Evolutionary conservation across 139 green algal genomes (phyloP).

Genomic region (Mychonastes homosphaera): DNA sequence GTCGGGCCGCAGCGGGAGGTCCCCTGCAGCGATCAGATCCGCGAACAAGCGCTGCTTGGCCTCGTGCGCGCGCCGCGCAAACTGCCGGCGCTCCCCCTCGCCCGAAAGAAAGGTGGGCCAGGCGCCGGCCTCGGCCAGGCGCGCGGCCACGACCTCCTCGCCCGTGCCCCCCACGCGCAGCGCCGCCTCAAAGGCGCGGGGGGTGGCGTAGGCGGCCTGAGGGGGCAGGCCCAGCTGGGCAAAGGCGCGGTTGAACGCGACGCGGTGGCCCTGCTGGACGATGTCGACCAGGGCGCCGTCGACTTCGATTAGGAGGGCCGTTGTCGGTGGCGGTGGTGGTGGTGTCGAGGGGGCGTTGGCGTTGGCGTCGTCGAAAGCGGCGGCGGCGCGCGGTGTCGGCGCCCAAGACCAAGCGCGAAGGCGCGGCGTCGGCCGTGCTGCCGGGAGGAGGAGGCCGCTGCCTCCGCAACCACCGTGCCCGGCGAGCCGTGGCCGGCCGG

Average conservation of each 20-base stretch:
- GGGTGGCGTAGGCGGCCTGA: not conserved
- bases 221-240: constrained; percentile 6
- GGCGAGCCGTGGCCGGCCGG: too few relatives aligned
- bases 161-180: constrained; percentile 2
- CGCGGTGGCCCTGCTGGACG: constrained; percentile 26
- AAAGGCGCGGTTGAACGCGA: constrained; percentile 28
- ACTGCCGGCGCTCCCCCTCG: not conserved
- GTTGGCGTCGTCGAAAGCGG: too few relatives aligned
- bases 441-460: too few relatives aligned
- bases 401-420: too few relatives aligned
- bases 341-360: too few relatives aligned
- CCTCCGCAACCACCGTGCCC: too few relatives aligned
- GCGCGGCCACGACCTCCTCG: constrained; percentile 11
- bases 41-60: constrained; percentile 17
- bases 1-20: constrained; percentile 7
- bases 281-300: constrained; percentile 23
- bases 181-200: not conserved
- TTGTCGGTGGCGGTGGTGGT: too few relatives aligned
- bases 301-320: constrained; percentile 7
- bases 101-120: too few relatives aligned
- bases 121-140: not conserved
- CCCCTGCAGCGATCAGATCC: constrained; percentile 5
- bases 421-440: too few relatives aligned
- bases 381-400: too few relatives aligned
- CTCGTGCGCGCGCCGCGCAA: constrained; percentile 1